These are phyloP conservation scores for Metschnikowia lachancei DNA, from an alignment of 805 yeast species.

Conservation along the genomic window DNA sequence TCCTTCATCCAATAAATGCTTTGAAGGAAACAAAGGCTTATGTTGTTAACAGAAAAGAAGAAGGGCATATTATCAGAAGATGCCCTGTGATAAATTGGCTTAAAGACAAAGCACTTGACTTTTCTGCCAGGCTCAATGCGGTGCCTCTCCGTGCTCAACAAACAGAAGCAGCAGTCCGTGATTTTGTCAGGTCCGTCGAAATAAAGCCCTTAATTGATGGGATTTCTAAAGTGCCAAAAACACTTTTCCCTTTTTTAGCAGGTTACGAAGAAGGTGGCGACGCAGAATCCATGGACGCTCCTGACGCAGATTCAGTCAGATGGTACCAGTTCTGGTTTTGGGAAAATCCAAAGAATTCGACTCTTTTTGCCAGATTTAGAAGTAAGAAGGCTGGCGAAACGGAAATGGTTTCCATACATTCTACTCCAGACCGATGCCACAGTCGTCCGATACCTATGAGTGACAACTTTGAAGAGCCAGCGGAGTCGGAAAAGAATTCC, in stretches of 20 bases:
- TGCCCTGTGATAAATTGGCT: constrained; percentile 1
- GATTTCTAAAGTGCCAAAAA: neutral
- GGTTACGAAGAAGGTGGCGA: neutral
- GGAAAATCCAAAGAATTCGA: neutral
- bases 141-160: constrained; percentile 6
- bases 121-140: constrained; percentile 5
- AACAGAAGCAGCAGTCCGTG: constrained; percentile 3
- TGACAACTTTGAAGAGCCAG: constrained; percentile 5
- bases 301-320: neutral
- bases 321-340: constrained; percentile 5
- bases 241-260: neutral
- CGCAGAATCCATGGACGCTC: neutral
- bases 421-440: neutral
- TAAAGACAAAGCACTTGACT: neutral
- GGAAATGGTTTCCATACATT: neutral
- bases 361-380: neutral
- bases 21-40: neutral
- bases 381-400: neutral
- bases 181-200: constrained; percentile 1
- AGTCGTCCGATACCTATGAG: constrained; percentile 2
- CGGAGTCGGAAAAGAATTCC: neutral
- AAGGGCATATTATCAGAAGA: neutral
- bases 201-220: neutral
- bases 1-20: constrained; percentile 4
- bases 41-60: neutral